A percentile compares a stretch with the other conserved stretches of the same genome.
These are phyloP conservation scores for Mortierella sp. DNA, from an alignment of 371 early-diverging fungal species.

Conservation along the genomic window DNA sequence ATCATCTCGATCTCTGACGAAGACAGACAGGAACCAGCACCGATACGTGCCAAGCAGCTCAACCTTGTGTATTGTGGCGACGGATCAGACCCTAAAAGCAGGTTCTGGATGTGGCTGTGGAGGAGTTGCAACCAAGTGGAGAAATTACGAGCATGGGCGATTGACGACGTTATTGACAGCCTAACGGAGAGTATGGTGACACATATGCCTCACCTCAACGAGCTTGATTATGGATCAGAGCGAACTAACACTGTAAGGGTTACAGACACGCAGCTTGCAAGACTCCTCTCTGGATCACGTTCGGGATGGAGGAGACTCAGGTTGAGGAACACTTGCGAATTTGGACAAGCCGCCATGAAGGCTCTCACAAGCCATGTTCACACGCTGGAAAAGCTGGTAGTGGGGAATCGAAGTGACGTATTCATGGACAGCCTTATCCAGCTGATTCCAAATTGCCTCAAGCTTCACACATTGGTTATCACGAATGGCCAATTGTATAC, in stretches of 20 bases:
- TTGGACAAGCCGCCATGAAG: background rate
- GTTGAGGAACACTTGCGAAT: background rate
- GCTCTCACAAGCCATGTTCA: background rate
- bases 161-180: background rate
- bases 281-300: background rate
- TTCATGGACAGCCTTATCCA: no score
- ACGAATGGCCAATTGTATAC: no score
- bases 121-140: background rate
- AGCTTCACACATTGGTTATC: no score
- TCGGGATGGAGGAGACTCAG: background rate
- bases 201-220: background rate
- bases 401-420: no score
- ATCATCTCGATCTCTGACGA: no score
- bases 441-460: no score
- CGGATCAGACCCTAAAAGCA: background rate
- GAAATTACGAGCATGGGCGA: background rate
- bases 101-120: constrained; percentile 6
- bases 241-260: no score
- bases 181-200: background rate
- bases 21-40: no score
- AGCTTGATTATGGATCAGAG: no score
- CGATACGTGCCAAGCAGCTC: no score
- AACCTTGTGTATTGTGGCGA: no score
- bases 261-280: constrained; percentile 1
- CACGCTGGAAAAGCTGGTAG: constrained; percentile 1